Evolutionary conservation across 2,329 filamentous ascomycete genomes (phyloP), one percentile per base, ranked within the genome.

Genomic region (Cadophora luteo-olivacea): DNA sequence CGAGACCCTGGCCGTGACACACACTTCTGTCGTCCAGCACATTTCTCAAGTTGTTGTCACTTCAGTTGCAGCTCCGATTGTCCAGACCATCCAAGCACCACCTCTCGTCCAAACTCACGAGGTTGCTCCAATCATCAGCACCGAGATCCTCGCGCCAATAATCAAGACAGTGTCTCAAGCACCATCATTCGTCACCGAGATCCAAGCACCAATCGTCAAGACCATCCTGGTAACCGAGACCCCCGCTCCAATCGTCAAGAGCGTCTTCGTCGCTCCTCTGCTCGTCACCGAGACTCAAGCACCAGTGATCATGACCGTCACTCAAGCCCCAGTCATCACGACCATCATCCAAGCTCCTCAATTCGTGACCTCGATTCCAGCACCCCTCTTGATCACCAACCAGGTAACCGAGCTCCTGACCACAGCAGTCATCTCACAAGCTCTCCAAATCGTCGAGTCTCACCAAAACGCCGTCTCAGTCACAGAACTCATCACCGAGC

Each of bases 81-180:
- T 62, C 25, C 45, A 62, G 9, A 62, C 60, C 2, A 32, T 62
- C 9, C 41, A 49, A 22, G 24, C 45, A 2, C 12, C 60, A 14
- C 60, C 60, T 36, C 25, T 62, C 14, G 41, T 62, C 41, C 41
- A 62, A 6, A 62, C 60, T 2, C 60, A 62, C 41, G n/a, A 62
- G 22, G 60, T 62, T 19, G 60, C 60, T 36, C 60, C 60, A 22
- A 62, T 62, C 29, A 29, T 62, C 60, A 62, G 60, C 41, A 62
- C 60, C 60, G 60, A 62, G 60, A 49, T 36, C 41, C 7, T 62
- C 19, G 60, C 60, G 25, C 60, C 60, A 14, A 48, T 62, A 12
- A 51, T 62, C 60, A 48, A 62, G 60, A 62, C 60, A 9, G 29
- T 62, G 2, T 33, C 60, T 16, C 60, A 62, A 41, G 60, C 60